Evolutionary conservation across 1,284 basidiomycete genomes (phyloP), one percentile per base, ranked within the genome.

Genomic region (Cryptococcus wingfieldii): DNA sequence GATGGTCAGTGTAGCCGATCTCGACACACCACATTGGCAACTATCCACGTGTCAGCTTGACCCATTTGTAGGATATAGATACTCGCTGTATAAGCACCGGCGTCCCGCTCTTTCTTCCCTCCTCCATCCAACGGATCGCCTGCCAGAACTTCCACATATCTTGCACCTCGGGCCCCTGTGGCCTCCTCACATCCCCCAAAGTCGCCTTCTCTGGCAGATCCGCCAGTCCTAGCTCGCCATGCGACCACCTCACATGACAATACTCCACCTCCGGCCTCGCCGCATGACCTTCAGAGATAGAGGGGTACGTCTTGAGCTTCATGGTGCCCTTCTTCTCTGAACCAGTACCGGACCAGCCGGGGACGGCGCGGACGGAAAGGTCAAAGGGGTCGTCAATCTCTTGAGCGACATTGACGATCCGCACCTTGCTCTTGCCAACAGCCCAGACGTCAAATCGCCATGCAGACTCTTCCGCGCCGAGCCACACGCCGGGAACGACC

Each of bases 1-100:
- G 59, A 98, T 95, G 47, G 89, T 84, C 65, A 97, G 79, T 1
- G 94, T 97, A 16, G 93, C 94, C 23, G 90, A 94, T 62, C 94
- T 85, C 23, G 92, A 96, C 28, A 98, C 90, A 62, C 94, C 94
- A 76, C 93, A 96, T 79, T 98, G 94, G 75, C 92, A 96, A 74
- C 90, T 93, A 55, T 16, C 43, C 34, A 23, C 18, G 27, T 0
- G 42, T 51, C 50, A 51, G 18, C 18, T 41, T 12, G 16, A 28
- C 16, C 9, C 50, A 2, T 41, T 50, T n/a, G 34, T 25, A 23
- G 34, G 31, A 19, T 50, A 8, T 12, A 9, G 19, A 19, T 16
- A 72, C 89, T 66, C 75, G 92, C 90, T 96, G 93, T 54, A 96
- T 86, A 62, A 96, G 81, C 50, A 93, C 84, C 60, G 88, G 88